A percentile compares a stretch with the other conserved stretches of the same genome.
phyloP scores from a whole-genome alignment of 371 early-diverging fungal species.

The Fennellomyces sp. region DNA sequence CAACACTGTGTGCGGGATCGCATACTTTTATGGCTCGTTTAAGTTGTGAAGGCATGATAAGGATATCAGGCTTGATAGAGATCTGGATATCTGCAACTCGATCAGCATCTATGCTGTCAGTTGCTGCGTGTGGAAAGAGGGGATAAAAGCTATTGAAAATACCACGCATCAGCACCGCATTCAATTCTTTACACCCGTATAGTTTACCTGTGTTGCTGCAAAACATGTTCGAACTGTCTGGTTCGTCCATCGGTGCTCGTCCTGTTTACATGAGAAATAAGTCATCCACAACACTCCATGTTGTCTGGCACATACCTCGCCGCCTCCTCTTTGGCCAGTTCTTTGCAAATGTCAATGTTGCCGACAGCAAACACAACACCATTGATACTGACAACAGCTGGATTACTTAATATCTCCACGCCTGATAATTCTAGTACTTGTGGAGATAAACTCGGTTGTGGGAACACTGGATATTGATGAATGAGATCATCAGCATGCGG shows the following conservation, averaged over 20 bases:
- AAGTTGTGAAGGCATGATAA: conserved; percentile 77
- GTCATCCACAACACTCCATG: too few species aligned
- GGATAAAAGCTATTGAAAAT: conserved; percentile 69
- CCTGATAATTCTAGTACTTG: conserved; percentile 26
- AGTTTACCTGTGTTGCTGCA: conserved; percentile 75
- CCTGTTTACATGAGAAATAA: conserved; percentile 9
- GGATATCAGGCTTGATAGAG: conserved; percentile 73
- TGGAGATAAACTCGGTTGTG: conserved; percentile 76
- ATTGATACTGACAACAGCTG: conserved; percentile 80
- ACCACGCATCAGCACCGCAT: not conserved
- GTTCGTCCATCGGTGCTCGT: conserved; percentile 61
- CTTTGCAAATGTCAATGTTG: conserved; percentile 72
- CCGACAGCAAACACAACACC: conserved; percentile 75
- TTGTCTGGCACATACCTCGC: conserved; percentile 37
- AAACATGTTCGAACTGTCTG: conserved; percentile 66
- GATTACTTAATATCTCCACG: conserved; percentile 78
- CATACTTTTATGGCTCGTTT: conserved; percentile 64
- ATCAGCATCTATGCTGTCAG: conserved; percentile 62
- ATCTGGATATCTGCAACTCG: conserved; percentile 49
- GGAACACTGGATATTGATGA: conserved; percentile 74
- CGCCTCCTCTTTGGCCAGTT: conserved; percentile 68
- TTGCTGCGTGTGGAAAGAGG: conserved; percentile 68
- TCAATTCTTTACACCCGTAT: not conserved
- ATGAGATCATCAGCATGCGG: conserved; percentile 79
- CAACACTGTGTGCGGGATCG: too few species aligned